Evolutionary conservation across 2,329 filamentous ascomycete species (phyloP).

Genomic region (Colletotrichum plurivorum): DNA sequence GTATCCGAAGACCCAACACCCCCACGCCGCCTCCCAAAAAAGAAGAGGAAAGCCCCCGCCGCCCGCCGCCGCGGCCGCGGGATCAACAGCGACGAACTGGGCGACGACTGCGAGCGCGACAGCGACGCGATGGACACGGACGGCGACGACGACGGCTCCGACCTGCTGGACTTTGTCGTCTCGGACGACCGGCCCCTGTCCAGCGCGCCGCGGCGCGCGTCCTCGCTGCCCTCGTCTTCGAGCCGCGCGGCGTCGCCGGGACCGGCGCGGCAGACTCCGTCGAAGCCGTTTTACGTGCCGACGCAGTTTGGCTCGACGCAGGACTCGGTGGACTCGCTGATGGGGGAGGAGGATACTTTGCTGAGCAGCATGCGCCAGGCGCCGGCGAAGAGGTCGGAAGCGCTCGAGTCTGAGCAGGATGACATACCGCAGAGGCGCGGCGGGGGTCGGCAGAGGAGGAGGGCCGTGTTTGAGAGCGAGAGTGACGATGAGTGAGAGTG

Average conservation of each 20-base stretch:
- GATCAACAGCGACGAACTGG: constrained; percentile 62
- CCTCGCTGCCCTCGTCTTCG: constrained; percentile 41
- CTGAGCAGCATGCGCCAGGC: constrained; percentile 23
- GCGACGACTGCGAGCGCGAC: constrained; percentile 66
- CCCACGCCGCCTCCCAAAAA: constrained; percentile 18
- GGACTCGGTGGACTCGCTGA: constrained; percentile 50
- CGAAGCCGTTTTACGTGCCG: constrained; percentile 55
- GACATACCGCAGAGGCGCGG: constrained; percentile 10
- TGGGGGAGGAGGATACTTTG: constrained; percentile 19
- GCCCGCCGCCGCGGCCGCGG: constrained; percentile 42
- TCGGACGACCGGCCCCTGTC: constrained; percentile 56
- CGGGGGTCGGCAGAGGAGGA: constrained; percentile 27
- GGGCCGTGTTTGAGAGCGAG: constrained; percentile 44
- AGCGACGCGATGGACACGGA: constrained; percentile 62
- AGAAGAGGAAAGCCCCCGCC: constrained; percentile 40
- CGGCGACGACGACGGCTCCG: constrained; percentile 63
- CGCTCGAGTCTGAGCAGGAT: constrained; percentile 29
- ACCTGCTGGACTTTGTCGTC: constrained; percentile 71
- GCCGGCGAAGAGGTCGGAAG: not conserved
- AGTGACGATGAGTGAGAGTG: constrained; percentile 41
- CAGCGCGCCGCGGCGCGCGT: constrained; percentile 50
- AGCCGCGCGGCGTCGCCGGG: constrained; percentile 47
- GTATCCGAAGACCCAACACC: constrained; percentile 40
- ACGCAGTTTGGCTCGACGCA: constrained; percentile 56
- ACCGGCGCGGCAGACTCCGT: constrained; percentile 42